Evolutionary conservation across 129 eudicot genomes (phyloP).

Genomic region (Rutidosis leptorrhynchoides): DNA sequence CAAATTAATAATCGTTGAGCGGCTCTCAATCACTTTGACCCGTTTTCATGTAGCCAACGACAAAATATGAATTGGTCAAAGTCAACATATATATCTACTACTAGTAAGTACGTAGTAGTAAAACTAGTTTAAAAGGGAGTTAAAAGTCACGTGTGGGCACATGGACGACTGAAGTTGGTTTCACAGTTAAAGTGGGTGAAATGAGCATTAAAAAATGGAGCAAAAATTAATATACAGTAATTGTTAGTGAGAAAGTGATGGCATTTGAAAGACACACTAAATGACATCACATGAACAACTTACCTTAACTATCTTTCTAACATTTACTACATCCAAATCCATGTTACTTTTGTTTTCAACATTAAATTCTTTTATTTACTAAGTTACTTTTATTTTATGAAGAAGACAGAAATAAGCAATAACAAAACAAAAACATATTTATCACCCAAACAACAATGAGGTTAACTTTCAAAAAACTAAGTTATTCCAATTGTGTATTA

Average conservation of each 20-base stretch:
- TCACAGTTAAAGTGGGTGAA: constrained; percentile 18
- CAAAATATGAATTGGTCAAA: neutral
- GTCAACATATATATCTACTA: constrained; percentile 9
- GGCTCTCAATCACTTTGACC: too few species aligned
- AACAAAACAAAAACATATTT: too few species aligned
- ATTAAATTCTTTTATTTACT: neutral
- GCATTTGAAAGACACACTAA: constrained; percentile 6
- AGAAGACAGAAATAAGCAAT: too few species aligned
- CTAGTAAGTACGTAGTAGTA: too few species aligned
- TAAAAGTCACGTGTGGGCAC: constrained; percentile 27
- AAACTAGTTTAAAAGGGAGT: neutral
- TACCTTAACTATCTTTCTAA: constrained; percentile 2
- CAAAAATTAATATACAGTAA: neutral
- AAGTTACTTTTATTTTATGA: too few species aligned
- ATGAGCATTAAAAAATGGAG: neutral
- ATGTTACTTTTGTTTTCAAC: constrained; percentile 24
- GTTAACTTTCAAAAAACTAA: too few species aligned
- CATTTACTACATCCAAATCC: constrained; percentile 26
- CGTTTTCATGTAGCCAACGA: neutral
- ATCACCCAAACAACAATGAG: too few species aligned
- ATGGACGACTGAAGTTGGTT: constrained; percentile 22
- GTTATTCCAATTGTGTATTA: too few species aligned
- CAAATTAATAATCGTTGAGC: too few species aligned
- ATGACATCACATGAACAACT: constrained; percentile 21
- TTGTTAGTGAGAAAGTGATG: constrained; percentile 19